Evolutionary conservation across 2,329 filamentous ascomycete genomes (phyloP), one percentile per base, ranked within the genome.

Genomic region (Scleromitrula shiraiana): DNA sequence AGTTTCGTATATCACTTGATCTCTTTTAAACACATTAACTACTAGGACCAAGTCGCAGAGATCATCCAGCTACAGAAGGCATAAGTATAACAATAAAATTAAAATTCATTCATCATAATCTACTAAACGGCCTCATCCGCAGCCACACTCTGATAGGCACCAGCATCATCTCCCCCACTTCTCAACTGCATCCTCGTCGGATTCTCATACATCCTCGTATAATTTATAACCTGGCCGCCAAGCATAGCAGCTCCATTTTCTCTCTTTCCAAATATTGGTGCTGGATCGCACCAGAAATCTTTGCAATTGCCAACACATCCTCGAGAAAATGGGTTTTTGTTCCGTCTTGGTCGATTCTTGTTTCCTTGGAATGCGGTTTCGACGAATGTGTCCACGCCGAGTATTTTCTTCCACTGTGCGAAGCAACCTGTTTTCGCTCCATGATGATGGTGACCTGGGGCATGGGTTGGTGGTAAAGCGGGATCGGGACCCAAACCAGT

Each of bases 211-310:
- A 97, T 80, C 49, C 77, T 78, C 17, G 85, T 86, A 66, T 96
- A 98, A 68, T 96, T 88, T 39, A 98, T 79, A 32, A 76, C 70
- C 59, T 85, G 76, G 2, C 93, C 91, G 12, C 82, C 87, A 7
- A 98, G 69, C 64, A 89, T 70, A 0, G 85, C 89, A 36, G 75
- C 74, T 10, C 90, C 90, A 42, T 78, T 83, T 59, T 87, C 80
- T 50, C 84, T 77, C 58, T 75, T 79, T 9, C 84, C 81, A 64
- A 95, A 91, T 15, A 95, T 66, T 0, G 91, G 85, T 2, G 86
- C 83, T 2, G 87, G 81, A 63, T 97, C 93, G 60, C 86, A 91
- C 88, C 90, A 97, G 65, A 98, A 98, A 67, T 98, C 94, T 56
- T 80, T 84, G 68, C 93, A 98, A 64, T 98, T 98, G 50, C 82